Conservation (phyloP, 306 rosid genomes). For the Gynostemma pentaphyllum region DNA sequence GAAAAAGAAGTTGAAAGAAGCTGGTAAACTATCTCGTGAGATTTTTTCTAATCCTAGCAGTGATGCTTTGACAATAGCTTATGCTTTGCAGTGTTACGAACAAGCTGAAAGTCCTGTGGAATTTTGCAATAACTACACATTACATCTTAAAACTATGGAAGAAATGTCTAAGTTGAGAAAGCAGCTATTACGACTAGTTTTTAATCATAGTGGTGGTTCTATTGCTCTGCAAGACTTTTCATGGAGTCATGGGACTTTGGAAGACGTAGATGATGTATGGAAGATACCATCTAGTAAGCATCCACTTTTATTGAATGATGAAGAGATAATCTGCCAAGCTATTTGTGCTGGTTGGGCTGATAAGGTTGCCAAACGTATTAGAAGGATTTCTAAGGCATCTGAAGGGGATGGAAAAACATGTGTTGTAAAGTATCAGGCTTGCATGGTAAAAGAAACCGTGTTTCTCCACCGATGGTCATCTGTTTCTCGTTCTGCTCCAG, state of each 20-base stretch:
- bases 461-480: constrained; percentile 68
- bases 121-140: constrained; percentile 54
- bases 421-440: constrained; percentile 51
- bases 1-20: constrained; percentile 59
- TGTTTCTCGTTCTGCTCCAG: constrained; percentile 53
- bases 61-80: constrained; percentile 65
- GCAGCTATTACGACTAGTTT: constrained; percentile 62
- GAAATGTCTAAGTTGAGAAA: constrained; percentile 86
- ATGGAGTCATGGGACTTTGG: constrained; percentile 53
- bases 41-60: constrained; percentile 58
- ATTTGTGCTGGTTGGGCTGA: constrained; percentile 99
- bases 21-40: constrained; percentile 43
- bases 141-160: constrained; percentile 85
- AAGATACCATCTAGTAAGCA: constrained; percentile 32
- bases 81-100: constrained; percentile 76
- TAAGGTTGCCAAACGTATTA: constrained; percentile 70
- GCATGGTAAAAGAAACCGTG: constrained; percentile 55
- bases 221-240: constrained; percentile 43
- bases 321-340: constrained; percentile 68
- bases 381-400: constrained; percentile 30
- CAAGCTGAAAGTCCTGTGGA: constrained; percentile 29
- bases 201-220: constrained; percentile 30
- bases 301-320: constrained; percentile 61
- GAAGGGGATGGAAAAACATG: constrained; percentile 32
- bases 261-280: constrained; percentile 61